phyloP scores from a whole-genome alignment of 805 yeast genomes.

The Pichia nanzhaoensis region DNA sequence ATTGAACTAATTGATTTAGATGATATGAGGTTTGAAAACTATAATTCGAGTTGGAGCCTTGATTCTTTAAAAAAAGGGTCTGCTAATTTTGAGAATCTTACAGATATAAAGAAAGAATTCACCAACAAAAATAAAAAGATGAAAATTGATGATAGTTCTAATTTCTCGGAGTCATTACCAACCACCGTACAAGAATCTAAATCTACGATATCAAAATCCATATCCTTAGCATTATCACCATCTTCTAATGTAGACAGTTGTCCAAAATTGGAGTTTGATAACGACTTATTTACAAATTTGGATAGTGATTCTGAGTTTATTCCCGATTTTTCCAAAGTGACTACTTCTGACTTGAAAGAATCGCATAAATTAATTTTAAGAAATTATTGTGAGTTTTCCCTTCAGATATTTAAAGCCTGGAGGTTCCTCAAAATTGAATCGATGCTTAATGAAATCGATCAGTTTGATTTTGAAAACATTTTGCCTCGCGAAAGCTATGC shows the following conservation, averaged over 20 bases:
- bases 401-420: constrained; percentile 55
- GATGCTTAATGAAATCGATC: constrained; percentile 44
- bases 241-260: too few species aligned
- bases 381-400: constrained; percentile 42
- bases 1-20: constrained; percentile 37
- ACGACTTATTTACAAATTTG: constrained; percentile 3
- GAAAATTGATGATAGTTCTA: neutral
- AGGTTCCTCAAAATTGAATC: constrained; percentile 61
- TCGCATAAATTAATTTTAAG: constrained; percentile 4
- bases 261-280: constrained; percentile 14
- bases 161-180: too few species aligned
- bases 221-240: too few species aligned
- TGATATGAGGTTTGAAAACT: neutral
- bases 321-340: neutral
- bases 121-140: constrained; percentile 9
- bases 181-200: too few species aligned
- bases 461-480: constrained; percentile 38
- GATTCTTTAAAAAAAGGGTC: neutral
- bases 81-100: too few species aligned
- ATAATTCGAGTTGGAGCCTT: neutral
- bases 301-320: constrained; percentile 6
- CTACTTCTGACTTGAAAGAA: neutral
- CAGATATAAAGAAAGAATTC: neutral
- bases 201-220: too few species aligned
- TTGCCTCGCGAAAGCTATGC: constrained; percentile 30